Evolutionary conservation across 768 basidiomycete genomes (phyloP).

Genomic region (Lentinula guzmanii): DNA sequence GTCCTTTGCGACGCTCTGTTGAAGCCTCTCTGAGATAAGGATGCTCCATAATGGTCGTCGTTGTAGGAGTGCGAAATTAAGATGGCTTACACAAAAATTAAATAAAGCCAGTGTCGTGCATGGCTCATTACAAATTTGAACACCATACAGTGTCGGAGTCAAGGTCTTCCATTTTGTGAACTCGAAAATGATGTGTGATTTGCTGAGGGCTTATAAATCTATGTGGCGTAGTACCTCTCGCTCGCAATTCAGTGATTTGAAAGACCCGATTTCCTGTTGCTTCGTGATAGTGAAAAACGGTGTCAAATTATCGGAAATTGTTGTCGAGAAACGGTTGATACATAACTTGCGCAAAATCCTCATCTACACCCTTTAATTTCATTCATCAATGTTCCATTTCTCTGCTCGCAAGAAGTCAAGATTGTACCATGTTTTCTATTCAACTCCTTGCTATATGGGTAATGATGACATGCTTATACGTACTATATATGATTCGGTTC

Average conservation of each 20-base stretch:
- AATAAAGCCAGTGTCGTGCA: neutral
- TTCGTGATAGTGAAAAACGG: too few species aligned
- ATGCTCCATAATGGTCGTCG: neutral
- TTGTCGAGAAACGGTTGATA: too few species aligned
- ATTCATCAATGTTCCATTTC: neutral
- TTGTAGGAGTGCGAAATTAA: neutral
- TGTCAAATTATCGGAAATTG: too few species aligned
- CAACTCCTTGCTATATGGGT: neutral
- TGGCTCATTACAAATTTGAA: neutral
- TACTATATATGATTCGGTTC: neutral
- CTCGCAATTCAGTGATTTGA: too few species aligned
- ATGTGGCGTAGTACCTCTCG: too few species aligned
- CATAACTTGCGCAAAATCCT: too few species aligned
- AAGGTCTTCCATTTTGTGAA: neutral
- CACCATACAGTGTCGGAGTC: neutral
- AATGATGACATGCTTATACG: neutral
- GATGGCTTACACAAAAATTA: neutral
- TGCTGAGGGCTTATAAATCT: too few species aligned
- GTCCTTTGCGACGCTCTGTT: neutral
- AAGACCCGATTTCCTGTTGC: too few species aligned
- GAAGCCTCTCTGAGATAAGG: too few species aligned
- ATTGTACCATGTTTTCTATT: neutral
- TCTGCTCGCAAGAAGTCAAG: too few species aligned
- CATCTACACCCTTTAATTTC: neutral
- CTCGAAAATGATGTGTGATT: neutral